A percentile compares a stretch with the other conserved stretches of the same genome.
These are phyloP conservation scores for Penicillium paxilli DNA, from an alignment of 495 filamentous ascomycete genomes.

Conservation along the genomic window DNA sequence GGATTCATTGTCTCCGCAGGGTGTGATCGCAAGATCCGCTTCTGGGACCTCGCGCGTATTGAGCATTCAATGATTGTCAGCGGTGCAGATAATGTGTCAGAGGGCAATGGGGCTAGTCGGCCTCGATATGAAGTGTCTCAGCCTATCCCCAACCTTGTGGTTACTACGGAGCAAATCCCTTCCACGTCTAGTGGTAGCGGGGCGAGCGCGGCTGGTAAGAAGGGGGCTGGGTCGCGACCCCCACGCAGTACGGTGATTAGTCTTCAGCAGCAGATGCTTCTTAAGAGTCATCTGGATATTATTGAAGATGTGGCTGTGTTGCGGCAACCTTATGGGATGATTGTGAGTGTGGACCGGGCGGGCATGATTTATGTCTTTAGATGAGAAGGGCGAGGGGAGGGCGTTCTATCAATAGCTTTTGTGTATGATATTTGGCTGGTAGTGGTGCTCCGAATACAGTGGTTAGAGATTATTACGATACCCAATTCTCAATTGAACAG, in stretches of 20 bases:
- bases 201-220: slow-evolving; percentile 30
- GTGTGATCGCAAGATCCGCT: slow-evolving; percentile 85
- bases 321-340: slow-evolving; percentile 90
- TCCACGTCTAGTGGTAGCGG: slow-evolving; percentile 36
- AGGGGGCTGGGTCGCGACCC: slow-evolving; percentile 47
- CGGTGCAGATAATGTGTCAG: slow-evolving; percentile 71
- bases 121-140: slow-evolving; percentile 73
- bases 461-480: too few species aligned
- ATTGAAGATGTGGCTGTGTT: slow-evolving; percentile 86
- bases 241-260: slow-evolving; percentile 85
- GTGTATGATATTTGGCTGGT: neutral
- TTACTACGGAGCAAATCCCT: slow-evolving; percentile 71
- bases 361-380: slow-evolving; percentile 91
- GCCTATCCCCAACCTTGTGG: slow-evolving; percentile 63
- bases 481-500: too few species aligned
- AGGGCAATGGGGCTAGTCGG: slow-evolving; percentile 39
- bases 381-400: slow-evolving; percentile 30
- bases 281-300: slow-evolving; percentile 84
- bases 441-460: neutral
- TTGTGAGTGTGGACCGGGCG: slow-evolving; percentile 84
- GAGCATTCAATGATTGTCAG: slow-evolving; percentile 77
- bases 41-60: slow-evolving; percentile 80
- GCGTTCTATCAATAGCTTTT: neutral
- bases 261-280: slow-evolving; percentile 79
- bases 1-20: slow-evolving; percentile 84